phyloP scores from a whole-genome alignment of 2,329 filamentous ascomycete species.

The Aspergillus pseudoterreus region DNA sequence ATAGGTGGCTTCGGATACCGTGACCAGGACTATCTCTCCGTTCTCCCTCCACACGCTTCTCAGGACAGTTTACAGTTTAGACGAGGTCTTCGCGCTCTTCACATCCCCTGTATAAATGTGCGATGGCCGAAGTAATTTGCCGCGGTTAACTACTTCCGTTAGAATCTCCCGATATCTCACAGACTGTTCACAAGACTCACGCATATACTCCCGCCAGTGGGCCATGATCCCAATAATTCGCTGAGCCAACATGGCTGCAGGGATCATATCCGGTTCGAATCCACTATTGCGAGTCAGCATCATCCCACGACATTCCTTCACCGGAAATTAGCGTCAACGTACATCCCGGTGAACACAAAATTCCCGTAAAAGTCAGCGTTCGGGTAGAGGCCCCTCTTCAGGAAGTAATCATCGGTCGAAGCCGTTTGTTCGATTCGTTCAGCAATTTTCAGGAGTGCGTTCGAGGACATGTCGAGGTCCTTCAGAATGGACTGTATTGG shows the following conservation, averaged over 20 bases:
- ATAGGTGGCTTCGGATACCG: too few species aligned
- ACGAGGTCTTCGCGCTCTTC: background rate
- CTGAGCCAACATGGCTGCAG: slow-evolving; percentile 27
- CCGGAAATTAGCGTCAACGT: slow-evolving; percentile 2
- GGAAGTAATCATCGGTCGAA: slow-evolving; percentile 25
- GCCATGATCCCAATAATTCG: slow-evolving; percentile 32
- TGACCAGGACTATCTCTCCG: too few species aligned
- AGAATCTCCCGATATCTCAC: slow-evolving; percentile 13
- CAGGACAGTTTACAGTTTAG: slow-evolving; percentile 12
- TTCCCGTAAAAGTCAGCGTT: slow-evolving; percentile 47
- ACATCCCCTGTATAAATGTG: slow-evolving; percentile 25
- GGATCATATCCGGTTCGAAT: slow-evolving; percentile 27
- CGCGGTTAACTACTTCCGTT: slow-evolving; percentile 19
- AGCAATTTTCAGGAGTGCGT: slow-evolving; percentile 22
- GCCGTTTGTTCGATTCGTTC: slow-evolving; percentile 24
- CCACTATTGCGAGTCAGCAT: slow-evolving; percentile 16
- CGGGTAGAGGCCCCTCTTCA: slow-evolving; percentile 32
- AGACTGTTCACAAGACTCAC: slow-evolving; percentile 14
- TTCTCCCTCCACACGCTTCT: background rate
- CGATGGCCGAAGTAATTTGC: slow-evolving; percentile 27
- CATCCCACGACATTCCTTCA: background rate
- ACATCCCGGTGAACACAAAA: slow-evolving; percentile 43
- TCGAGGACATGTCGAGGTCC: slow-evolving; percentile 14
- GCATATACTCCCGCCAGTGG: slow-evolving; percentile 32
- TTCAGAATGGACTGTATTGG: slow-evolving; percentile 23